Evolutionary conservation across 108 stramenopile genomes (phyloP).

Genomic region (Craspedostauros australis): DNA sequence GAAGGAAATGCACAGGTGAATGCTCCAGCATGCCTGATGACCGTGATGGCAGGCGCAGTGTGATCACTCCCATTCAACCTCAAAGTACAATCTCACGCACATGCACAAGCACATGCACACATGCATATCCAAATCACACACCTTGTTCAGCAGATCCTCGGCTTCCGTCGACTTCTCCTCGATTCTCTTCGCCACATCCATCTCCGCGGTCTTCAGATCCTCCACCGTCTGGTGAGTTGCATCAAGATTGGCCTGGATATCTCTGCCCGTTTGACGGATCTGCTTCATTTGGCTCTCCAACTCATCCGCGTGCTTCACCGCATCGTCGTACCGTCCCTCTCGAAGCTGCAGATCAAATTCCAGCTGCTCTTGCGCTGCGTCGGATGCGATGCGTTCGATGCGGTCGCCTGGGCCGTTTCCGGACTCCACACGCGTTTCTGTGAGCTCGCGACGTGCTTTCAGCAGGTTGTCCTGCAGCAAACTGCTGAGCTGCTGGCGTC

Average conservation of each 20-base stretch:
- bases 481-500: constrained; percentile 60
- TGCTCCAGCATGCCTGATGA: neutral
- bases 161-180: constrained; percentile 62
- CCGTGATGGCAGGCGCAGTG: too few relatives aligned
- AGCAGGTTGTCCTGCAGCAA: constrained; percentile 82
- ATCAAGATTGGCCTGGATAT: constrained; percentile 50
- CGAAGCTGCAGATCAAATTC: constrained; percentile 55
- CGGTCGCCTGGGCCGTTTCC: constrained; percentile 17
- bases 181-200: constrained; percentile 48
- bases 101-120: neutral
- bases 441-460: constrained; percentile 68
- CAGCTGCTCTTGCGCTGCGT: constrained; percentile 36
- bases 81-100: neutral
- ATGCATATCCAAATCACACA: constrained; percentile 6
- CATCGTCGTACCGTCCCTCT: constrained; percentile 56
- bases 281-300: constrained; percentile 57
- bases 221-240: constrained; percentile 74
- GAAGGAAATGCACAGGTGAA: constrained; percentile 6
- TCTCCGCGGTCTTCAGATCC: constrained; percentile 60
- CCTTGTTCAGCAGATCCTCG: constrained; percentile 81
- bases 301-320: constrained; percentile 44
- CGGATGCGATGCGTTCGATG: constrained; percentile 10
- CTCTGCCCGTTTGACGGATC: constrained; percentile 38
- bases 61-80: too few relatives aligned
- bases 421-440: constrained; percentile 33